phyloP scores from a whole-genome alignment of 176 grass and related monocot genomes.

The Paspalum notatum region DNA sequence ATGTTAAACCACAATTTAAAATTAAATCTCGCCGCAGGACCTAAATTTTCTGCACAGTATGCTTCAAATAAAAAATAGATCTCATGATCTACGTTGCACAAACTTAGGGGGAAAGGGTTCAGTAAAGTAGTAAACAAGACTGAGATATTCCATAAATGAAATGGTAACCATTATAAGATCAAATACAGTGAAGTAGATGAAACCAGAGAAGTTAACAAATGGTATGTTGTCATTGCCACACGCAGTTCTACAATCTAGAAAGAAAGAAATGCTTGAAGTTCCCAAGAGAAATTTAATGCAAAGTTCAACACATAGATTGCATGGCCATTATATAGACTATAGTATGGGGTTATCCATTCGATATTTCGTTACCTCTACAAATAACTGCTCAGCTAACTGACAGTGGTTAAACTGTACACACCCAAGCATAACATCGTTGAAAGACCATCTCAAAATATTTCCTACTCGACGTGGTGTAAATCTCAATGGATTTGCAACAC shows the following conservation, averaged over 20 bases:
- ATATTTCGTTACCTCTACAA: conserved; percentile 78
- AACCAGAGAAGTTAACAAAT: conserved; percentile 10
- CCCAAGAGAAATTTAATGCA: conserved; percentile 12
- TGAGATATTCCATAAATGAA: background rate
- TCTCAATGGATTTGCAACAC: conserved; percentile 26
- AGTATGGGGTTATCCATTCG: conserved; percentile 1
- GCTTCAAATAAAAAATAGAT: conserved; percentile 8
- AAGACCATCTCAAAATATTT: conserved; percentile 69
- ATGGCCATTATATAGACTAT: conserved; percentile 8
- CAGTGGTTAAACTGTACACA: conserved; percentile 50
- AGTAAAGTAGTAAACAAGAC: background rate
- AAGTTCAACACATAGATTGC: conserved; percentile 20
- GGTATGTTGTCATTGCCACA: background rate
- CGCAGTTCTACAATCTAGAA: conserved; percentile 22
- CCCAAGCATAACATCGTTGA: conserved; percentile 79
- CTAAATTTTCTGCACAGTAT: background rate
- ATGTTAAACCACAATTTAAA: conserved; percentile 15
- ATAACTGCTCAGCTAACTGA: conserved; percentile 76
- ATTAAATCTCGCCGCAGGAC: conserved; percentile 3
- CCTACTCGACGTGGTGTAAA: conserved; percentile 46
- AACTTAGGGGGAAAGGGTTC: conserved; percentile 7
- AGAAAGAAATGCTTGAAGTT: conserved; percentile 18
- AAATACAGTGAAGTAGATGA: conserved; percentile 9
- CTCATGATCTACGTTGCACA: conserved; percentile 25
- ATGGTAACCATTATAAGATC: background rate